Evolutionary conservation across 306 rosid genomes (phyloP).

Genomic region (Sicyos edulis): DNA sequence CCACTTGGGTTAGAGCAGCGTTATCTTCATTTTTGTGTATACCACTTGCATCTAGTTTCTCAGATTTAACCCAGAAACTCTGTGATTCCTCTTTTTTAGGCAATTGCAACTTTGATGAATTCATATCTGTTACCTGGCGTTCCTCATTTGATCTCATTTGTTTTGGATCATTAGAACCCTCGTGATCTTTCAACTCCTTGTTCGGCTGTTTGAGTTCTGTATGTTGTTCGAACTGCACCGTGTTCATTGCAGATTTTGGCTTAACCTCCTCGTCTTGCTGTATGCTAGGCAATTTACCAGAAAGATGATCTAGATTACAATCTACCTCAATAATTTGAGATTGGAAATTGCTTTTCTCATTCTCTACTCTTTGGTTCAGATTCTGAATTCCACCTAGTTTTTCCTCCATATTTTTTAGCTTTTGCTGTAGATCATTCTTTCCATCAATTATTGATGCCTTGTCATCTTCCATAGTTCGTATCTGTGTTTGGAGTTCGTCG

Average conservation of each 20-base stretch:
- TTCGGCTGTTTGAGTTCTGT: constrained; percentile 1
- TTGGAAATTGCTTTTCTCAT: constrained; percentile 51
- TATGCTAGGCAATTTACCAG: constrained; percentile 41
- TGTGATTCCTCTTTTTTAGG: constrained; percentile 26
- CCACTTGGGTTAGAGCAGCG: constrained; percentile 21
- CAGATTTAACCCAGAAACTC: constrained; percentile 26
- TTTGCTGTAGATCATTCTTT: constrained; percentile 36
- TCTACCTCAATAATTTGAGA: constrained; percentile 50
- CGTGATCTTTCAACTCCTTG: background rate
- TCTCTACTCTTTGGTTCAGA: constrained; percentile 43
- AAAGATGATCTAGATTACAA: constrained; percentile 48
- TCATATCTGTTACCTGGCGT: constrained; percentile 11
- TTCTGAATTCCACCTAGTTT: constrained; percentile 43
- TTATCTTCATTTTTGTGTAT: constrained; percentile 33
- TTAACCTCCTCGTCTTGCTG: constrained; percentile 43
- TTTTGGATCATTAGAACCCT: constrained; percentile 27
- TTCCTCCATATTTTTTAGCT: constrained; percentile 60
- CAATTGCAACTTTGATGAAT: constrained; percentile 3
- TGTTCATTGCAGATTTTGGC: constrained; percentile 4
- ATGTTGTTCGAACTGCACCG: constrained; percentile 23
- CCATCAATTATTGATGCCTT: constrained; percentile 46
- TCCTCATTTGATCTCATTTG: constrained; percentile 26
- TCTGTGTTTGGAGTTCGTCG: constrained; percentile 58
- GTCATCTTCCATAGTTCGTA: constrained; percentile 54
- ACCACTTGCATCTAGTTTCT: constrained; percentile 22